Evolutionary conservation across 768 basidiomycete genomes (phyloP), one percentile per base, ranked within the genome.

Genomic region (Xerocomellus amylosporus): DNA sequence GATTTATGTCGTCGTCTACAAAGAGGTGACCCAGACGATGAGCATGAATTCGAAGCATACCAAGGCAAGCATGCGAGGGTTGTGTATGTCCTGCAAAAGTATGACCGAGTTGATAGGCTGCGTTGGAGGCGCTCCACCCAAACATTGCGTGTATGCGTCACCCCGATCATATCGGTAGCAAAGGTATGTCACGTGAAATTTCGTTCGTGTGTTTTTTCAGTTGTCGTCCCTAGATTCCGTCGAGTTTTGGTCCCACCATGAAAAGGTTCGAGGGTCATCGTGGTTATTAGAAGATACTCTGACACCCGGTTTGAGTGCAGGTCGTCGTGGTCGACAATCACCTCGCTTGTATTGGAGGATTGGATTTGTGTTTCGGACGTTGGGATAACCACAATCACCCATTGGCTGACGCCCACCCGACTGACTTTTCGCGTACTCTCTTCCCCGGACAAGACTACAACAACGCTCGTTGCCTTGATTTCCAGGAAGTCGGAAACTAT

Each of bases 371-470:
- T 75, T 97, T 94, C 62, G 97, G 97, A 12, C 87, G 97, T 19
- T 99, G 96, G 95, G 97, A 98, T 72, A 92, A 90, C 0, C 84
- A 91, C 65, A 88, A 76, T 38, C 90, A 93, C 68, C 94, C 94
- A 1, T 80, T 98, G 37, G 88, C 94, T 4, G 96, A 99, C 64
- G 90, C 84, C 3, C 94, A 98, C 66, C 93, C 93, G 0, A 92
- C 92, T 2, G 79, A 94, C 62, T 93, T 94, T 65, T 63, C 71
- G 42, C 79, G 78, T 49, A 92, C 90, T 1, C 77, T 98, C 26
- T 98, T 96, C 77, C 91, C 96, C 0, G 96, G 96, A 5, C 80
- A 97, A 70, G 94, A 95, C 65, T 96, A 88, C 73, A 95, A 97
- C 69, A 92, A 98, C 55, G 92, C 93, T 2, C 83, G 94, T 9